A percentile compares a stretch with the other conserved stretches of the same genome.
phyloP scores from a whole-genome alignment of 2,329 filamentous ascomycete genomes.

The Thermothelomyces thermophilus region DNA sequence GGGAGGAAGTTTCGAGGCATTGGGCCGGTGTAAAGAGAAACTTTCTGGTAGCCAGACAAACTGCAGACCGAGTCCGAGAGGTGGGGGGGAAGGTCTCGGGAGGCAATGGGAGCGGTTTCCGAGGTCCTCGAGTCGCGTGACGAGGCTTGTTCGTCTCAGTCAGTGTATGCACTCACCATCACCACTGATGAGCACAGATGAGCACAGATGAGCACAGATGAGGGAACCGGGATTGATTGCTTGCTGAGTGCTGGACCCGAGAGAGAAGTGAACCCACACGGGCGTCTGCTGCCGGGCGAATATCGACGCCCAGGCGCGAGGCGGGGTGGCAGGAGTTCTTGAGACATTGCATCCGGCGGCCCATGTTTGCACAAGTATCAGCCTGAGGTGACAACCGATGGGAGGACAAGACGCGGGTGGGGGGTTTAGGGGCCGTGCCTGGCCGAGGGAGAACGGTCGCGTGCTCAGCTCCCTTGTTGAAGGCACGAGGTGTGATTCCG shows the following conservation, averaged over 20 bases:
- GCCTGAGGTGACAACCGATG: slow-evolving; percentile 8
- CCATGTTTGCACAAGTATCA: slow-evolving; percentile 7
- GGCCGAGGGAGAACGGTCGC: slow-evolving; percentile 18
- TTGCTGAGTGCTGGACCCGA: neutral
- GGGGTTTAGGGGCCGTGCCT: slow-evolving; percentile 7
- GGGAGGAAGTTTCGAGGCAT: slow-evolving; percentile 67
- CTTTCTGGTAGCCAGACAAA: neutral
- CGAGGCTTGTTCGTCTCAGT: too few relatives aligned
- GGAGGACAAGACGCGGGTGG: neutral
- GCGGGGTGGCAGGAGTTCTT: neutral
- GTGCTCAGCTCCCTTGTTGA: slow-evolving; percentile 23
- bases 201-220: too few relatives aligned
- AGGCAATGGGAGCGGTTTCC: too few relatives aligned
- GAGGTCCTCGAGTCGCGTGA: too few relatives aligned
- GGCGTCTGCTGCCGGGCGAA: neutral
- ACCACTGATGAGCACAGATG: too few relatives aligned
- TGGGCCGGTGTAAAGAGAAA: neutral
- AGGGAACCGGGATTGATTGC: too few relatives aligned
- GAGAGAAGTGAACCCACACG: neutral
- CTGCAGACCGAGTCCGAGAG: neutral
- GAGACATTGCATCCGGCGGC: slow-evolving; percentile 7
- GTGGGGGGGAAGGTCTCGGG: neutral
- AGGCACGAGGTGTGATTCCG: slow-evolving; percentile 21
- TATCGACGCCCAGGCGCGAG: neutral
- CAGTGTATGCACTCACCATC: too few relatives aligned